phyloP scores from a whole-genome alignment of 225 moss, liverwort and hornwort species.

The Asterella californica region DNA sequence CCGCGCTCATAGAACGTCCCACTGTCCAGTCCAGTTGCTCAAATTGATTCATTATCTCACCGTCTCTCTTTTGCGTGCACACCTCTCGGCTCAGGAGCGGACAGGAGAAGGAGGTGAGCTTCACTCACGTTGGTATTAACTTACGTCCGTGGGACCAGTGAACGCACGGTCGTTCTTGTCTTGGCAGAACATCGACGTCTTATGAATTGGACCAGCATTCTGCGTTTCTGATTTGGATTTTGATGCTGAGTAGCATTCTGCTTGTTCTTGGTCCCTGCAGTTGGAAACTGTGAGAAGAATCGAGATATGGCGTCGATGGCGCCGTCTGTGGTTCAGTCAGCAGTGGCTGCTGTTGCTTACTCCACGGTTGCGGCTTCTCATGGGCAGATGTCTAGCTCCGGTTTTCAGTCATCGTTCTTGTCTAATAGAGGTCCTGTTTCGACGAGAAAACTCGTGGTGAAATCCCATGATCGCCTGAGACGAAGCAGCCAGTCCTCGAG shows the following conservation, averaged over 20 bases:
- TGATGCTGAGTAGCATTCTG: background rate
- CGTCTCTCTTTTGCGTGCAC: too few species aligned
- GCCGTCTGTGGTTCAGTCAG: slow-evolving; percentile 21
- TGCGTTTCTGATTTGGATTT: background rate
- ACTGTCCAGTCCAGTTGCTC: background rate
- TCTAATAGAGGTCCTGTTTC: background rate
- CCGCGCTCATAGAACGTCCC: background rate
- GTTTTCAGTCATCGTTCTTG: background rate
- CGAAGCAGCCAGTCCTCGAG: slow-evolving; percentile 11
- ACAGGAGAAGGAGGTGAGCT: background rate
- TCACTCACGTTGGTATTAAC: background rate
- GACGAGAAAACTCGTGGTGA: background rate
- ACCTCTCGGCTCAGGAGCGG: background rate
- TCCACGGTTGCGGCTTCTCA: background rate
- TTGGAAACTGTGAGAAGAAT: slow-evolving; percentile 2
- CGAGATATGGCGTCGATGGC: slow-evolving; percentile 36
- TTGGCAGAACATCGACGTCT: background rate
- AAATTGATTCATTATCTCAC: background rate
- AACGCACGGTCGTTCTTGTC: background rate
- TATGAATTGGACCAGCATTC: background rate
- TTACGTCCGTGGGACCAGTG: background rate
- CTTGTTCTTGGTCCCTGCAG: slow-evolving; percentile 1
- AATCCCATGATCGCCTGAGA: slow-evolving; percentile 9
- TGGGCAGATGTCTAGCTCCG: background rate
- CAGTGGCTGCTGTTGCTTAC: slow-evolving; percentile 1